These are phyloP conservation scores for Onygenales sp. DNA, from an alignment of 2,329 filamentous ascomycete species.

Conservation along the genomic window DNA sequence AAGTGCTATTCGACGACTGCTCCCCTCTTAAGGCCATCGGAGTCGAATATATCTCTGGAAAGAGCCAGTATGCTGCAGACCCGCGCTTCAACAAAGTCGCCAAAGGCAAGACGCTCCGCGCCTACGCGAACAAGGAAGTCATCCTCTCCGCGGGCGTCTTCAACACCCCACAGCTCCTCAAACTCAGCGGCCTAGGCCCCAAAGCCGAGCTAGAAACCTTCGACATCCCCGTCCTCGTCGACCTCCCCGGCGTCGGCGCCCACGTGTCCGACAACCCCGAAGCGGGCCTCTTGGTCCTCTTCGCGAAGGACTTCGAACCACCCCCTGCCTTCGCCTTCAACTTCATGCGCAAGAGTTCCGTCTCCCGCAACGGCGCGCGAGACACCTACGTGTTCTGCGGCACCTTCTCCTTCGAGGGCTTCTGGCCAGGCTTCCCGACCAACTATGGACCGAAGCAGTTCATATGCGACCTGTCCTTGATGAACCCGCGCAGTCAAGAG, in stretches of 20 bases:
- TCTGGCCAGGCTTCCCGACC: constrained; percentile 1
- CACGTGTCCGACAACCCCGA: constrained; percentile 56
- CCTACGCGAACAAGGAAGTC: constrained; percentile 35
- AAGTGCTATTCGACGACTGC: constrained; percentile 34
- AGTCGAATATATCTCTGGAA: constrained; percentile 42
- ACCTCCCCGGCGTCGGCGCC: constrained; percentile 54
- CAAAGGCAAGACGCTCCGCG: constrained; percentile 19
- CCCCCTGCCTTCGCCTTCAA: background rate
- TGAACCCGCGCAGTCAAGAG: constrained; percentile 1
- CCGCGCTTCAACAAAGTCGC: constrained; percentile 21
- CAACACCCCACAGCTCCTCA: constrained; percentile 56
- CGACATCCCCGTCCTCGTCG: constrained; percentile 44
- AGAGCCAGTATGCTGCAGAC: constrained; percentile 39
- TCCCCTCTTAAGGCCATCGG: constrained; percentile 36
- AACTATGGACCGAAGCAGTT: background rate
- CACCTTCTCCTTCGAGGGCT: constrained; percentile 1
- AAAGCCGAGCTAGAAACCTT: constrained; percentile 42
- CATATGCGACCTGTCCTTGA: background rate
- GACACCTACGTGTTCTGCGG: background rate
- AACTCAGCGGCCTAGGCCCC: constrained; percentile 56
- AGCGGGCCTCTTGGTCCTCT: constrained; percentile 6
- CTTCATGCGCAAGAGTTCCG: background rate
- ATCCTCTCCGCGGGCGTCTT: constrained; percentile 46
- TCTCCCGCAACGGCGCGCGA: background rate
- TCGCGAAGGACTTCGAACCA: background rate